These are phyloP conservation scores for Purshia tridentata DNA, from an alignment of 306 rosid genomes.

Conservation along the genomic window DNA sequence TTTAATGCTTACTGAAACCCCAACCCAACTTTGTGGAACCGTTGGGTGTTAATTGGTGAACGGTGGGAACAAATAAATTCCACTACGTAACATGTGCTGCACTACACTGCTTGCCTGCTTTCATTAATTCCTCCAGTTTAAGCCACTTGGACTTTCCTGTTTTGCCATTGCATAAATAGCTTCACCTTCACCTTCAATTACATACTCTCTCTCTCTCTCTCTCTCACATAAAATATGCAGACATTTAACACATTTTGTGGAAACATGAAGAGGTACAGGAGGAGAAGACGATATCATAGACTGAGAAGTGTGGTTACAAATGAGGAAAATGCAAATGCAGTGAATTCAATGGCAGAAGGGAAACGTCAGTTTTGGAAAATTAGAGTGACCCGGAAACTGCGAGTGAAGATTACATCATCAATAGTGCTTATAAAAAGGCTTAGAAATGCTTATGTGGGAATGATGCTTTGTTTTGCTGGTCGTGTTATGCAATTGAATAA, in stretches of 20 bases:
- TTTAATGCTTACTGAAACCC: constrained; percentile 17
- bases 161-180: background rate
- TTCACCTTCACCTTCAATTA: constrained; percentile 3
- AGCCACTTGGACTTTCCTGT: background rate
- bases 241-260: constrained; percentile 26
- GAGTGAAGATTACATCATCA: constrained; percentile 32
- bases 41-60: constrained; percentile 29
- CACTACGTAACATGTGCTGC: background rate
- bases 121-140: constrained; percentile 4
- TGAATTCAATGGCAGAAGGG: constrained; percentile 4
- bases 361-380: constrained; percentile 11
- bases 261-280: constrained; percentile 33
- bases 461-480: constrained; percentile 55
- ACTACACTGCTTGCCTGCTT: background rate
- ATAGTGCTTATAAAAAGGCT: constrained; percentile 31
- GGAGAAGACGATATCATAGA: constrained; percentile 37
- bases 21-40: constrained; percentile 11
- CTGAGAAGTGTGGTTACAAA: constrained; percentile 32
- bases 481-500: constrained; percentile 41
- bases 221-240: background rate
- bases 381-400: constrained; percentile 25
- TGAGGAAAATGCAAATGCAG: background rate
- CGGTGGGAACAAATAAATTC: constrained; percentile 8
- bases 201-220: background rate
- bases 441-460: constrained; percentile 53